phyloP scores from a whole-genome alignment of 75 land plant species.

The Cryptomeria japonica region DNA sequence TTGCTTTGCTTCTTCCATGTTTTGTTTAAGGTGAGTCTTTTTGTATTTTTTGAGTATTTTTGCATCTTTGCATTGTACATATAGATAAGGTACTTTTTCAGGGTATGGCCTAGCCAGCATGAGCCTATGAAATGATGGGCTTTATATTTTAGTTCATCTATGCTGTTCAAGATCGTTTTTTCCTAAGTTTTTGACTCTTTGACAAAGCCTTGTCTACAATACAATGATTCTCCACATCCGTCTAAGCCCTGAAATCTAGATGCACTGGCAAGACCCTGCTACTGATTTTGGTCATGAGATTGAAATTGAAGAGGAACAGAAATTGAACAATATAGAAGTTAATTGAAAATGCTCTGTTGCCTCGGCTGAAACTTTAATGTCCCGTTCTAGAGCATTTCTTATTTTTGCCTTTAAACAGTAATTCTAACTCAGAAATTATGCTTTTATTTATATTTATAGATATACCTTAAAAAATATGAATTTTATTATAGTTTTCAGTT shows the following conservation, averaged over 20 bases:
- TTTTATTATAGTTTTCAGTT: no score
- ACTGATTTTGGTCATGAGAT: neutral
- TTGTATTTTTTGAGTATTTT: neutral
- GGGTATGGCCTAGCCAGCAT: neutral
- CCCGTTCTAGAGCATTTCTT: no score
- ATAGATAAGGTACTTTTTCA: neutral
- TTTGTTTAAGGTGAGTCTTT: constrained; percentile 69
- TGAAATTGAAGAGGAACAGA: no score
- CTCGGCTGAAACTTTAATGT: neutral
- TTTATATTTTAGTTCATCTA: neutral
- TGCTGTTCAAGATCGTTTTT: neutral
- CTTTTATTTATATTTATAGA: no score
- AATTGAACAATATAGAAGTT: neutral
- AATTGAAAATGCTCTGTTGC: neutral
- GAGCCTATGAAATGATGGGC: neutral
- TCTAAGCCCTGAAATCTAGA: neutral
- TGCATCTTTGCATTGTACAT: neutral
- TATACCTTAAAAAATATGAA: no score
- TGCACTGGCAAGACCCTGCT: neutral
- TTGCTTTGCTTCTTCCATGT: constrained; percentile 85
- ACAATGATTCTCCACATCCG: neutral
- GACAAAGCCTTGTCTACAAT: neutral
- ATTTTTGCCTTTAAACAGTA: no score
- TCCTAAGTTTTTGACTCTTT: neutral
- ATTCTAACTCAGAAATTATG: no score